Evolutionary conservation across 106 monocot genomes (phyloP).

Genomic region (Platanthera guangdongensis): DNA sequence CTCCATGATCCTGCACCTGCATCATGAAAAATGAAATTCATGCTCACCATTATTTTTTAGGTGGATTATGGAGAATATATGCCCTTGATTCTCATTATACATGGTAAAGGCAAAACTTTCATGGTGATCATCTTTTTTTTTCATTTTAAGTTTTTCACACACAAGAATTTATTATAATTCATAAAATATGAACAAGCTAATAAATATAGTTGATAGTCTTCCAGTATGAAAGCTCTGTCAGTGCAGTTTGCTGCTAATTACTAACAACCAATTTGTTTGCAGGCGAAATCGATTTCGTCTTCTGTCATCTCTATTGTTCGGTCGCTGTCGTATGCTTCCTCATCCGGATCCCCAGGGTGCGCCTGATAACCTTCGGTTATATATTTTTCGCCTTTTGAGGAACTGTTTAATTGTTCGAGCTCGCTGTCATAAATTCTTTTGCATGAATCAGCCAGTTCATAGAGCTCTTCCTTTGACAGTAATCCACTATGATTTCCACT

Average conservation of each 20-base stretch:
- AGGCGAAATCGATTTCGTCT: conserved; percentile 87
- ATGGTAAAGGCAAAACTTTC: too few relatives aligned
- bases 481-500: conserved; percentile 15
- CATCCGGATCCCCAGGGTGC: conserved; percentile 3
- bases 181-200: not conserved
- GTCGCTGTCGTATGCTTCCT: conserved; percentile 69
- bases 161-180: not conserved
- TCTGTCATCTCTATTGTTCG: conserved; percentile 91
- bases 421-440: conserved; percentile 55
- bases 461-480: conserved; percentile 42
- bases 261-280: conserved; percentile 24
- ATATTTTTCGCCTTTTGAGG: conserved; percentile 9
- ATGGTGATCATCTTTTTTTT: too few relatives aligned
- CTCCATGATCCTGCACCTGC: too few relatives aligned
- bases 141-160: not conserved
- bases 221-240: not conserved
- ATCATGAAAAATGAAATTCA: too few relatives aligned
- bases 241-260: not conserved
- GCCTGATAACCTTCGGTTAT: conserved; percentile 10
- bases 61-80: too few relatives aligned
- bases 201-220: not conserved
- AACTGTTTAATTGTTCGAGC: conserved; percentile 14
- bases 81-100: too few relatives aligned
- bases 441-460: conserved; percentile 35
- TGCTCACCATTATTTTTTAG: too few relatives aligned